phyloP scores from a whole-genome alignment of 2,329 filamentous ascomycete species.

The Calonectria pauciramosa region DNA sequence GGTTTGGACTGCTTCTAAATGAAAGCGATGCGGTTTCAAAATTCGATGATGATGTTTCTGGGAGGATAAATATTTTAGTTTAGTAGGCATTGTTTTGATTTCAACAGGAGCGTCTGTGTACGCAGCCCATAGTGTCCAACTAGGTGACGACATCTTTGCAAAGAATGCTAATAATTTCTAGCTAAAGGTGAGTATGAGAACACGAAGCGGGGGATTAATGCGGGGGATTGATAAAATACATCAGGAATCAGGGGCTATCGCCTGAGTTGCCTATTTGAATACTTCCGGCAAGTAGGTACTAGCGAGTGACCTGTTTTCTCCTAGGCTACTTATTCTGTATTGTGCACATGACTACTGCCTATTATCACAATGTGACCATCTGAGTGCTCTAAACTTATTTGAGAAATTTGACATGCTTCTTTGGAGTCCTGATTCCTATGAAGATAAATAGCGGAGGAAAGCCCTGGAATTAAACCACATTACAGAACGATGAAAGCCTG shows the following conservation, averaged over 20 bases:
- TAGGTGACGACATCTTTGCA: constrained; percentile 3
- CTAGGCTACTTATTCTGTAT: no score
- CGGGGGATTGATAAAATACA: not conserved
- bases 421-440: no score
- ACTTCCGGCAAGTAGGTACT: not conserved
- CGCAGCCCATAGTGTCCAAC: not conserved
- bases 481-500: not conserved
- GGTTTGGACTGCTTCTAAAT: no score
- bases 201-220: not conserved
- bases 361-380: no score
- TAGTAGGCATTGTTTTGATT: no score
- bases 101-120: not conserved
- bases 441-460: not conserved
- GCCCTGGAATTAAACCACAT: not conserved
- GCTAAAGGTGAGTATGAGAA: not conserved
- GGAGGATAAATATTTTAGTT: no score
- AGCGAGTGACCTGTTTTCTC: not conserved
- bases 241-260: not conserved
- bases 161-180: not conserved
- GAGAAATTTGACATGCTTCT: no score
- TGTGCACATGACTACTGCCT: no score
- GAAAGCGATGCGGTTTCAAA: no score
- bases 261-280: not conserved
- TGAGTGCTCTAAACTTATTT: no score
- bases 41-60: no score